phyloP scores from a whole-genome alignment of 208 protist species.

The Tritrichomonas foetus region DNA sequence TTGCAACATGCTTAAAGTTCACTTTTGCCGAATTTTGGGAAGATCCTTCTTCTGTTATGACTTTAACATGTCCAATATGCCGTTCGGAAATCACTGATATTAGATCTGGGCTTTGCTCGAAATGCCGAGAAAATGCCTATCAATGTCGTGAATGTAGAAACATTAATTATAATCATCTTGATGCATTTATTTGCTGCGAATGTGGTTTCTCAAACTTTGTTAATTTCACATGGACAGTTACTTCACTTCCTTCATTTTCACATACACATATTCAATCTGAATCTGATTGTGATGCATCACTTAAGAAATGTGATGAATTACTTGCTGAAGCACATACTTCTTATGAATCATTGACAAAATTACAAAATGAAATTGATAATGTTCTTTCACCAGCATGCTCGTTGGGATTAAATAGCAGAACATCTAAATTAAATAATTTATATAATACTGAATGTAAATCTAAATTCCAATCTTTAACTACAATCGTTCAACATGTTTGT shows the following conservation, averaged over 20 bases:
- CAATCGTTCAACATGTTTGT: slow-evolving; percentile 7
- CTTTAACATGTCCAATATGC: neutral
- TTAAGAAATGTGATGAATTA: neutral
- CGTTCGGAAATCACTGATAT: neutral
- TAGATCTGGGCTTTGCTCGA: slow-evolving; percentile 64
- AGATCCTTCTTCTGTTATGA: neutral
- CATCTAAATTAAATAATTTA: neutral
- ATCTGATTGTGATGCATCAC: neutral
- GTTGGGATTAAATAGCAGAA: neutral
- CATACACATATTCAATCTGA: slow-evolving; percentile 43
- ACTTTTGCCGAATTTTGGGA: slow-evolving; percentile 23
- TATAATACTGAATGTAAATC: neutral
- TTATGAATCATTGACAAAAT: neutral
- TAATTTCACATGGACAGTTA: slow-evolving; percentile 65
- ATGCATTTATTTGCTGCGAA: slow-evolving; percentile 77
- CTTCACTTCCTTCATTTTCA: slow-evolving; percentile 47
- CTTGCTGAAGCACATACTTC: neutral
- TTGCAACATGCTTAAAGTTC: neutral
- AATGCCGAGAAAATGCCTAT: slow-evolving; percentile 77
- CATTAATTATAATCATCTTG: slow-evolving; percentile 79
- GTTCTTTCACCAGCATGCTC: neutral
- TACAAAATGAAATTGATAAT: neutral
- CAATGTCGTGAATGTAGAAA: slow-evolving; percentile 77
- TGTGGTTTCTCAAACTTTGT: slow-evolving; percentile 72
- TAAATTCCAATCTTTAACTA: neutral